Base-by-base conservation (phyloP, 2,329 filamentous ascomycete genomes). In the Pyrenophora graminea region DNA sequence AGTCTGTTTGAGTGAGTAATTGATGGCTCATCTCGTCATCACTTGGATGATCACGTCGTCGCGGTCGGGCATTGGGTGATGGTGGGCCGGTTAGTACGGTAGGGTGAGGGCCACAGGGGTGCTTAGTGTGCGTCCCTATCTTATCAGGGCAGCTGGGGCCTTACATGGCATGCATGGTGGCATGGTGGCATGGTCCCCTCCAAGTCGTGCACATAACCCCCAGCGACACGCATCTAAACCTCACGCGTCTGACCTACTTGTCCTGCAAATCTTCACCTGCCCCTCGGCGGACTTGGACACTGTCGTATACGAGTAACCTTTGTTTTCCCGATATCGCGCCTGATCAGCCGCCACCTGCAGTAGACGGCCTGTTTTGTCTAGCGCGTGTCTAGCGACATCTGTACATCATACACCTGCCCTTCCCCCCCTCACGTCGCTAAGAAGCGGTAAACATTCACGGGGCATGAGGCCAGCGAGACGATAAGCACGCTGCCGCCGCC, bases 381-480 rank as follows among this genome's bases (percentile, higher is more conserved):
- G 63, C 57, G 59, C 51, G 39, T 39, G 18, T 23, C 48, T 63
- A 49, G 53, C 54, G 53, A 57, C 61, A 62, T 63, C 54, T 61
- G 63, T 56, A 54, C 57, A 58, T 53, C 56, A 55, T 53, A 56
- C 53, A 53, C 52, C 45, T 43, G 23, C 36, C 19, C 39, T 37
- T 41, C 13, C 46, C 45, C 56, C 56, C 57, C 56, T 51, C 59
- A 48, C 59, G 56, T 59, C 58, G 53, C 64, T 53, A 53, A 36
- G 37, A 44, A 36, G 32, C 44, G 53, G 39, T 44, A 25, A 44
- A 56, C 40, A 42, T 51, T 55, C 51, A 59, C 57, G 49, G 58
- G 55, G 53, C 61, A 59, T 62, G 63, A 58, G 46, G 55, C 49
- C 43, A 41, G 31, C 19, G 18, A 33, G 44, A 52, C 55, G 37